Evolutionary conservation across 2,329 filamentous ascomycete genomes (phyloP).

Genomic region (Venturia effusa): DNA sequence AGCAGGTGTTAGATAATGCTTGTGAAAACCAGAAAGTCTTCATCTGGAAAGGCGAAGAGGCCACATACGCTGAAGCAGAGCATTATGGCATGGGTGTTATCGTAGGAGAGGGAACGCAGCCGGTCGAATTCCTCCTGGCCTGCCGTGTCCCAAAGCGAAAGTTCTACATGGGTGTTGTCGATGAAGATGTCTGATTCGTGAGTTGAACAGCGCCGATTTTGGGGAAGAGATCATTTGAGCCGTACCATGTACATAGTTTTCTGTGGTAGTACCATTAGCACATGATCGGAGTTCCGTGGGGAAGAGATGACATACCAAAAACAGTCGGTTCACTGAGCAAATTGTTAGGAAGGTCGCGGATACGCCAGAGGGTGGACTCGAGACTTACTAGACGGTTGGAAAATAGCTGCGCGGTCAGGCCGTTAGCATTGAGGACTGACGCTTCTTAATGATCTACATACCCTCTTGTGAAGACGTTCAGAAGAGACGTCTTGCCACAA

Average conservation of each 20-base stretch:
- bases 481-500: slow-evolving; percentile 88
- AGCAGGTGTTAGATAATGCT: slow-evolving; percentile 37
- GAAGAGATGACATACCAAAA: slow-evolving; percentile 45
- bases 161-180: slow-evolving; percentile 90
- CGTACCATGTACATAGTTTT: slow-evolving; percentile 96
- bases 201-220: background rate
- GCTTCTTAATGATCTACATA: slow-evolving; percentile 31
- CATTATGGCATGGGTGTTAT: slow-evolving; percentile 97
- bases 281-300: background rate
- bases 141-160: slow-evolving; percentile 96
- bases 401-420: slow-evolving; percentile 58
- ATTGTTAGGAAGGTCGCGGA: slow-evolving; percentile 13
- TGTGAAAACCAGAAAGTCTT: background rate
- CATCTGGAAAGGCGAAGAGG: background rate
- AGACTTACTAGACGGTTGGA: slow-evolving; percentile 77
- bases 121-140: slow-evolving; percentile 99
- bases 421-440: slow-evolving; percentile 12
- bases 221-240: slow-evolving; percentile 10
- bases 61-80: slow-evolving; percentile 75
- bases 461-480: slow-evolving; percentile 99
- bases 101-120: slow-evolving; percentile 88
- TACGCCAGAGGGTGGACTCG: background rate
- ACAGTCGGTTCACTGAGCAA: slow-evolving; percentile 71
- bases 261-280: slow-evolving; percentile 31
- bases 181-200: slow-evolving; percentile 79